Evolutionary conservation across 208 protist genomes (phyloP).

Genomic region (Crithidia brevicula): DNA sequence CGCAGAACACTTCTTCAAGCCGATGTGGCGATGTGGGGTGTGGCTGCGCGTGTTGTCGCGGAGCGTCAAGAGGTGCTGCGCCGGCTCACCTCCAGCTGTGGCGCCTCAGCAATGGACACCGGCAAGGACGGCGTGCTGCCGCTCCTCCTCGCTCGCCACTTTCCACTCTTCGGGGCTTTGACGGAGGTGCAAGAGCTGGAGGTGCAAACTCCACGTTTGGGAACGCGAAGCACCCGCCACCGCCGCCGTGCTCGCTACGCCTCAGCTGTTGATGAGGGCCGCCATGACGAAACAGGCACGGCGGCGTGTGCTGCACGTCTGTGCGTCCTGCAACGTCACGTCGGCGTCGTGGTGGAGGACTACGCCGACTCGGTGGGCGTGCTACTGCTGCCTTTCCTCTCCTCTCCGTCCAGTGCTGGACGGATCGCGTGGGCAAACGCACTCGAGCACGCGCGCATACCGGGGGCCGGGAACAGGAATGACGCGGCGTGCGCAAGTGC

Average conservation of each 20-base stretch:
- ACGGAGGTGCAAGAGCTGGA: conserved; percentile 40
- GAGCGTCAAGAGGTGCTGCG: background rate
- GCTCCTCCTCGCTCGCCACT: conserved; percentile 39
- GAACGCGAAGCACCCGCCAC: conserved; percentile 13
- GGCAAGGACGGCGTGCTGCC: conserved; percentile 15
- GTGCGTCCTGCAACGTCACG: conserved; percentile 17
- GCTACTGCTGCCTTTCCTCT: conserved; percentile 32
- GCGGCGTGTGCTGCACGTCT: background rate
- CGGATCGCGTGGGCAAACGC: conserved; percentile 11
- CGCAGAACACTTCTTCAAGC: background rate
- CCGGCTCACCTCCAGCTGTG: conserved; percentile 8
- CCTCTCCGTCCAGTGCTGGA: background rate
- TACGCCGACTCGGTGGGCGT: conserved; percentile 29
- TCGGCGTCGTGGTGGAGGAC: conserved; percentile 43
- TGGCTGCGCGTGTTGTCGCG: conserved; percentile 15
- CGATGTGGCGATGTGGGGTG: conserved; percentile 16
- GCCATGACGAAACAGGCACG: background rate
- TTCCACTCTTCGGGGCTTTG: conserved; percentile 44
- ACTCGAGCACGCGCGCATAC: background rate
- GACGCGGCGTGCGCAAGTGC: background rate
- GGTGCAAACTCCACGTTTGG: background rate
- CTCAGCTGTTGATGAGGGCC: background rate
- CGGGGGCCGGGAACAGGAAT: background rate
- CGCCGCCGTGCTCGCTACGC: conserved; percentile 7
- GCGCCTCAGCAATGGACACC: background rate